A percentile compares a stretch with the other conserved stretches of the same genome.
Conservation (phyloP, 2,329 filamentous ascomycete genomes). For the Colletotrichum costaricense region DNA sequence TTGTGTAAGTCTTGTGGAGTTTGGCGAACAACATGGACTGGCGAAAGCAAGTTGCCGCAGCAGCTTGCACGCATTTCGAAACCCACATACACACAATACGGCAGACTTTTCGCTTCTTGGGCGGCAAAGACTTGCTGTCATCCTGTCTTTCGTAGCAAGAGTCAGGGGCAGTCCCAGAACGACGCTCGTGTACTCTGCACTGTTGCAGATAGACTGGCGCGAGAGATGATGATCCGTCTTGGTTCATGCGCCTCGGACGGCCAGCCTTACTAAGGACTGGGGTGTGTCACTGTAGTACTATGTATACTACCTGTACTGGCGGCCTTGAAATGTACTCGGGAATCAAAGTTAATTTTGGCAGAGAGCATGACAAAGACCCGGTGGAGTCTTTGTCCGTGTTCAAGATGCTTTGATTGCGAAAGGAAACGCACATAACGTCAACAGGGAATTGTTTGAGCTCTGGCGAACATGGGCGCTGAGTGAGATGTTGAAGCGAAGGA, state of each 20-base stretch:
- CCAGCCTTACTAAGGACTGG: constrained; percentile 7
- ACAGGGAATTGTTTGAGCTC: neutral
- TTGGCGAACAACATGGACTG: neutral
- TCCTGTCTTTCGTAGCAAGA: constrained; percentile 15
- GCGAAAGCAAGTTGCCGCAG: constrained; percentile 7
- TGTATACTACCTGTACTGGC: neutral
- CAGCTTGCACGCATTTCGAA: constrained; percentile 8
- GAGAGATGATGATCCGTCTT: constrained; percentile 26
- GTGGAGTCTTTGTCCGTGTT: neutral
- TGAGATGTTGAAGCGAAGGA: constrained; percentile 15
- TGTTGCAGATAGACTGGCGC: constrained; percentile 30
- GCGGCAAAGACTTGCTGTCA: constrained; percentile 1
- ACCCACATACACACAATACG: neutral
- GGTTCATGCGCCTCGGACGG: constrained; percentile 25
- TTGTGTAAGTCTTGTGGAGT: neutral
- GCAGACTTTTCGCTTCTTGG: neutral
- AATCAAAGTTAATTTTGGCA: constrained; percentile 16
- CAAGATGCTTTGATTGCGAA: neutral
- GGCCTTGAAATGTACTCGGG: neutral
- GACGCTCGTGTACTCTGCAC: constrained; percentile 4
- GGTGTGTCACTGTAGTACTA: too few relatives aligned
- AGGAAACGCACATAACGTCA: neutral
- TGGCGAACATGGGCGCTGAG: constrained; percentile 9
- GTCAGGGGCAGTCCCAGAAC: constrained; percentile 12
- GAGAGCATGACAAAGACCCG: constrained; percentile 23